Percentiles rank a stretch among this genome's conserved stretches.
Evolutionary conservation across 192 early-diverging fungal genomes (phyloP).

Genomic region (Rhizoclosmatium globosum): DNA sequence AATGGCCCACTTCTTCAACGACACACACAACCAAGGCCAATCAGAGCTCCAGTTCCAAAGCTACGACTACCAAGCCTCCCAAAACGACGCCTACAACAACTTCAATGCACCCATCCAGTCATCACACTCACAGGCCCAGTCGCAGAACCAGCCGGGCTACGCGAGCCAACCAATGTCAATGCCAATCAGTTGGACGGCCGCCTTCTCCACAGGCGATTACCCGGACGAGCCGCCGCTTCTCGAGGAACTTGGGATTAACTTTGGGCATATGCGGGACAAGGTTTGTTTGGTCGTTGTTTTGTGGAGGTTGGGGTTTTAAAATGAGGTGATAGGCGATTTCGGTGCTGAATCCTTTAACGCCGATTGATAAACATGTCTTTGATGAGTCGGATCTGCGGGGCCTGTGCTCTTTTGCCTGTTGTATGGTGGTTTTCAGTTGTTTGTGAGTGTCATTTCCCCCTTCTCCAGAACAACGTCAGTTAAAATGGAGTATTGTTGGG

Average conservation of each 20-base stretch:
- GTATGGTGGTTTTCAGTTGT: constrained; percentile 88
- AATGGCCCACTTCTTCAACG: too few species aligned
- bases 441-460: constrained; percentile 56
- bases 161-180: not conserved
- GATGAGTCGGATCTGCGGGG: constrained; percentile 97
- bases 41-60: not conserved
- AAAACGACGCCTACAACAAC: too few species aligned
- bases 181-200: constrained; percentile 53
- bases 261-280: constrained; percentile 89
- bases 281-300: constrained; percentile 33
- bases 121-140: too few species aligned
- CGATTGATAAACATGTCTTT: constrained; percentile 78
- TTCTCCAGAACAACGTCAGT: not conserved
- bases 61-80: not conserved
- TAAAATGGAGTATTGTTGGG: not conserved
- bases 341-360: constrained; percentile 49
- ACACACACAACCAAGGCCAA: too few species aligned
- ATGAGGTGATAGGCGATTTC: constrained; percentile 23
- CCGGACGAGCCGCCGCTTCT: constrained; percentile 93
- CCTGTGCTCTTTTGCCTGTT: constrained; percentile 90
- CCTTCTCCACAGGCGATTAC: constrained; percentile 92
- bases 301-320: too few species aligned
- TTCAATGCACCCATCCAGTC: too few species aligned
- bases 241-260: constrained; percentile 97
- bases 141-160: not conserved